phyloP scores from a whole-genome alignment of 2,329 filamentous ascomycete species.

The Phaeophleospora eucalypticola region DNA sequence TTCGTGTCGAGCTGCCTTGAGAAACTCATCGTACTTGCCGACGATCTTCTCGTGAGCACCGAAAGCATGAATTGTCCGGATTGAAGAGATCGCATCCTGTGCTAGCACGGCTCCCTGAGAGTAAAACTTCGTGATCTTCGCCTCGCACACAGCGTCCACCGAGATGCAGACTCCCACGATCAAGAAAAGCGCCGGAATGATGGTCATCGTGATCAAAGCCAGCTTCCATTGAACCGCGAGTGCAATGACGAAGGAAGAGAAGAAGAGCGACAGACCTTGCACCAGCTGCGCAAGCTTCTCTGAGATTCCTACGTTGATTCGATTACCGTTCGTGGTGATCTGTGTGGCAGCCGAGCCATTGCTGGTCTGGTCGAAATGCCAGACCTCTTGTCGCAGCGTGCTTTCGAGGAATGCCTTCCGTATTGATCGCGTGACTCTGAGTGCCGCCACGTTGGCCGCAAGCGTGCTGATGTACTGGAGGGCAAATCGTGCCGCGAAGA shows the following conservation, averaged over 20 bases:
- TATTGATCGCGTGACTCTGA: conserved; percentile 47
- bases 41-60: conserved; percentile 43
- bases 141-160: conserved; percentile 36
- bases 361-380: conserved; percentile 58
- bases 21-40: conserved; percentile 41
- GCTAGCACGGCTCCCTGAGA: conserved; percentile 45
- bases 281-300: conserved; percentile 37
- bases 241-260: conserved; percentile 40
- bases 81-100: conserved; percentile 49
- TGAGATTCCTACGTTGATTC: conserved; percentile 38
- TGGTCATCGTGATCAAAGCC: conserved; percentile 43
- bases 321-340: conserved; percentile 32
- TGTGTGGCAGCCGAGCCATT: conserved; percentile 44
- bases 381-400: conserved; percentile 62
- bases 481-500: conserved; percentile 64
- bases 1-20: conserved; percentile 41
- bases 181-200: conserved; percentile 44
- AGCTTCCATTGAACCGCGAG: conserved; percentile 43
- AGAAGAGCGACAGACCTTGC: conserved; percentile 36
- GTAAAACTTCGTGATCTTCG: conserved; percentile 35
- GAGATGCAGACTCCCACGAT: conserved; percentile 32
- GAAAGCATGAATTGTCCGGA: conserved; percentile 50
- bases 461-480: conserved; percentile 54
- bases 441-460: conserved; percentile 48
- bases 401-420: conserved; percentile 61